Evolutionary conservation across 345 rosid species (phyloP), one percentile per base, ranked within the genome.

Genomic region (Eucalyptus microcorys): DNA sequence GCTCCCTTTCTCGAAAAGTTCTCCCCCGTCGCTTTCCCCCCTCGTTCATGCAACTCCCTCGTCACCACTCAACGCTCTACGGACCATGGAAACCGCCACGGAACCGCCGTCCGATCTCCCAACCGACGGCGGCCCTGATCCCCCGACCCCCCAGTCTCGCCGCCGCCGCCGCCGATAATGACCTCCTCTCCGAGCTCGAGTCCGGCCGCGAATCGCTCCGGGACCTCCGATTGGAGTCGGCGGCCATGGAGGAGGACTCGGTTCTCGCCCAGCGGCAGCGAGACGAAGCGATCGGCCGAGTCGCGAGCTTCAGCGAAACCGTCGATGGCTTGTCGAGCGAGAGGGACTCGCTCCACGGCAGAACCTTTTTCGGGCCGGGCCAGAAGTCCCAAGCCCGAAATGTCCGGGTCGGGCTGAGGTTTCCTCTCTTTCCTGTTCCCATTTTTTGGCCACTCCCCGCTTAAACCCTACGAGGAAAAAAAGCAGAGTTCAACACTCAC

Each of bases 11-110:
- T 15, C 86, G 10, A 17, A 1, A 87, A 30, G 83, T 47, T 76
- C 30, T 55, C 61, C 52, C 87, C 61, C 87, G 68, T 87, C 21
- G 5, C 40, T 43, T 40, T 42, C 43, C 43, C 22, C 68, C 32
- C 8, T 71, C 21, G 81, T 55, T 49, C 48, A 80, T 52, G 86
- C 81, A 86, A 61, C 16, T 87, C 55, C 84, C 87, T 45, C 30
- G 50, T 52, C 61, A 9, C 30, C 47, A 17, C 61, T 71, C 86
- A 30, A 21, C 87, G 3, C 90, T 90, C 92, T 84, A 90, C 87
- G 92, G 91, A 71, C 86, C 57, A 97, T 95, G 98, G 96, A 93
- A 87, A 87, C 90, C 88, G 22, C 87, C 85, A 34, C 68, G 26
- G 91, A 87, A 52, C 83, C 32, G 71, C 80, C 91, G 21, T 80